Evolutionary conservation across 73 alveolate species (phyloP).

Genomic region (Stentor roeselii): DNA sequence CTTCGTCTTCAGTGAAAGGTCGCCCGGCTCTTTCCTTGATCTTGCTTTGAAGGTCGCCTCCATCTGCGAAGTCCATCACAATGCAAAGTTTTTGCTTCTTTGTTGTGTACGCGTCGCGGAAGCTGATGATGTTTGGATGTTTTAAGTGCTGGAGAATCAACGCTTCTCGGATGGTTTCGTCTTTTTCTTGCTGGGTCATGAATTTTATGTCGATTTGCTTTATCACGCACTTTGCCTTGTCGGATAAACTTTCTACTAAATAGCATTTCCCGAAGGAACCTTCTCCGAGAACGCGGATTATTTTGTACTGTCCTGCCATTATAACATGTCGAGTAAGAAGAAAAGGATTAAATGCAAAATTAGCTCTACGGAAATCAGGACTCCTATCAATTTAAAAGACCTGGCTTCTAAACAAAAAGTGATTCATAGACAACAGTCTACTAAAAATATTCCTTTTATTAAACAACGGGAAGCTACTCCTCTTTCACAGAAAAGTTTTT

Average conservation of each 20-base stretch:
- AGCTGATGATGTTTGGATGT: conserved; percentile 87
- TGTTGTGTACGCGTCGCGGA: conserved; percentile 78
- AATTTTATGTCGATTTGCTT: conserved; percentile 73
- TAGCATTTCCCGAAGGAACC: conserved; percentile 92
- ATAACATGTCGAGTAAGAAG: background rate
- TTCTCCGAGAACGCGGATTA: conserved; percentile 73
- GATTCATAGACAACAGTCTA: background rate
- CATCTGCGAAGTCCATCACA: conserved; percentile 76
- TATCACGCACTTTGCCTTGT: conserved; percentile 70
- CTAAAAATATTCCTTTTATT: background rate
- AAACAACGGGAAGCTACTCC: background rate
- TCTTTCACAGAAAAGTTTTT: background rate
- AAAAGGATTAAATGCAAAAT: background rate
- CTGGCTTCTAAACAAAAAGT: background rate
- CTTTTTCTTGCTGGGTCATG: conserved; percentile 75
- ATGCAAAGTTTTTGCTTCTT: conserved; percentile 69
- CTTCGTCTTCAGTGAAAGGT: background rate
- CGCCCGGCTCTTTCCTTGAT: background rate
- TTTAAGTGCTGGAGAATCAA: conserved; percentile 71
- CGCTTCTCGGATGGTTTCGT: conserved; percentile 83
- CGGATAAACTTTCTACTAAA: conserved; percentile 74
- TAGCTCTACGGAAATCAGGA: background rate
- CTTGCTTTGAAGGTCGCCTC: conserved; percentile 30
- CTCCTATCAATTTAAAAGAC: background rate
- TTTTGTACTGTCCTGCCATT: conserved; percentile 63